Conservation (phyloP, 2,329 filamentous ascomycete genomes). For the Aaosphaeria pasadenensis region DNA sequence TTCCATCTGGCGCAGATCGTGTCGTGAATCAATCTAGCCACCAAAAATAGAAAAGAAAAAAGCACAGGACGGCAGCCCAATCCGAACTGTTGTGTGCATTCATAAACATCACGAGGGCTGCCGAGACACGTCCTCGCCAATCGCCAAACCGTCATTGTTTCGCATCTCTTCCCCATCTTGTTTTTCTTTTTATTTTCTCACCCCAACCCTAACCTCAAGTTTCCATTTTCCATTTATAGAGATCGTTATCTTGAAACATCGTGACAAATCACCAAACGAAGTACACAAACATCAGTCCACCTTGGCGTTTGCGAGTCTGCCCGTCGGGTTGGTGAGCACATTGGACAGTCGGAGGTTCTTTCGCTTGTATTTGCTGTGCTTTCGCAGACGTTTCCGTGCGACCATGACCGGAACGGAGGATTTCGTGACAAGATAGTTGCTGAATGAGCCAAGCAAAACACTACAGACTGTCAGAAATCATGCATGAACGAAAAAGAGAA, state of each 20-base stretch:
- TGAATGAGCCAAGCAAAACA: slow-evolving; percentile 92
- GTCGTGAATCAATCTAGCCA: neutral
- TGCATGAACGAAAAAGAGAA: slow-evolving; percentile 4
- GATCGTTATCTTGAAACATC: slow-evolving; percentile 14
- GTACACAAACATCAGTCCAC: slow-evolving; percentile 56
- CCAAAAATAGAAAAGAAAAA: slow-evolving; percentile 9
- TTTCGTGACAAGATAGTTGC: slow-evolving; percentile 95
- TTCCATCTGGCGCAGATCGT: slow-evolving; percentile 5
- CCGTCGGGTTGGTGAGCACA: slow-evolving; percentile 70
- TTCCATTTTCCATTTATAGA: neutral
- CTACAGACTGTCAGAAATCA: slow-evolving; percentile 46
- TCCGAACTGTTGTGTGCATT: neutral
- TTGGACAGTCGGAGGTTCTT: slow-evolving; percentile 73
- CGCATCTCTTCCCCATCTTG: slow-evolving; percentile 10
- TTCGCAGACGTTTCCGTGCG: slow-evolving; percentile 81
- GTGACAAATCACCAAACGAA: slow-evolving; percentile 33
- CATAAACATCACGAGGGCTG: slow-evolving; percentile 8
- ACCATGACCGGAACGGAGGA: slow-evolving; percentile 98
- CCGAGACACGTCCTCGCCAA: slow-evolving; percentile 7
- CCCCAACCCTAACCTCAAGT: neutral
- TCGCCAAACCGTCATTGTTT: slow-evolving; percentile 33
- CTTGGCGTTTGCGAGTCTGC: slow-evolving; percentile 68
- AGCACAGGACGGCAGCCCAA: slow-evolving; percentile 9
- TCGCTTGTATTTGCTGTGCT: slow-evolving; percentile 78
- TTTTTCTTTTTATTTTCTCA: neutral